These are phyloP conservation scores for Spongospora subterranea DNA, from an alignment of 208 protist genomes.

Conservation along the genomic window DNA sequence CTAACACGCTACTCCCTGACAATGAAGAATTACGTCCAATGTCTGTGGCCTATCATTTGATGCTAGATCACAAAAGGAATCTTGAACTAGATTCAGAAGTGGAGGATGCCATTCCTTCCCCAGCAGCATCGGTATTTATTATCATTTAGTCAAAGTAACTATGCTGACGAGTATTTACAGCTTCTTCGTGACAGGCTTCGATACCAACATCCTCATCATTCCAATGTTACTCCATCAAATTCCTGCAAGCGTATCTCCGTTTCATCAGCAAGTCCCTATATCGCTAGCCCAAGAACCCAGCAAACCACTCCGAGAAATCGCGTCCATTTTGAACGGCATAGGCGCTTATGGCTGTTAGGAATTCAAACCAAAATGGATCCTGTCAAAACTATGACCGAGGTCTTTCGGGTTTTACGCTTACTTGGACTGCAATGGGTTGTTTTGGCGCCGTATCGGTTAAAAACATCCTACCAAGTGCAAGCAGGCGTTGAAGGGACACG, in stretches of 20 bases:
- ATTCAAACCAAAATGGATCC: not conserved
- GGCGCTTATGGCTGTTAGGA: slow-evolving; percentile 20
- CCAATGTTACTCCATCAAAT: no score
- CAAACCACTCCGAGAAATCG: not conserved
- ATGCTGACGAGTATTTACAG: slow-evolving; percentile 10
- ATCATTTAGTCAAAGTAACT: not conserved
- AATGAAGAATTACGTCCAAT: slow-evolving; percentile 62
- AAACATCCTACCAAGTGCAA: not conserved
- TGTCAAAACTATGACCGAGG: slow-evolving; percentile 5
- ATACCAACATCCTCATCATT: not conserved
- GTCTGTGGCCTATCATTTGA: slow-evolving; percentile 71
- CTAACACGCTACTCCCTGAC: slow-evolving; percentile 16
- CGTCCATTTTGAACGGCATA: not conserved
- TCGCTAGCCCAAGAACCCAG: not conserved
- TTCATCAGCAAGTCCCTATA: not conserved
- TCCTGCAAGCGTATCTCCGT: no score
- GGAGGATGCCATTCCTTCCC: not conserved
- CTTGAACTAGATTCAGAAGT: slow-evolving; percentile 13
- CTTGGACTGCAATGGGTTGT: slow-evolving; percentile 53
- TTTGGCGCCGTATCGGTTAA: slow-evolving; percentile 37
- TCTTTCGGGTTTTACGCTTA: not conserved
- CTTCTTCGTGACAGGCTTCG: not conserved
- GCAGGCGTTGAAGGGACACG: not conserved
- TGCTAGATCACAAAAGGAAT: slow-evolving; percentile 66
- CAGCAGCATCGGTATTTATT: not conserved